Percentiles rank a stretch among this genome's conserved stretches.
These are phyloP conservation scores for Acmispon strigosus DNA, from an alignment of 306 rosid genomes.

Conservation along the genomic window DNA sequence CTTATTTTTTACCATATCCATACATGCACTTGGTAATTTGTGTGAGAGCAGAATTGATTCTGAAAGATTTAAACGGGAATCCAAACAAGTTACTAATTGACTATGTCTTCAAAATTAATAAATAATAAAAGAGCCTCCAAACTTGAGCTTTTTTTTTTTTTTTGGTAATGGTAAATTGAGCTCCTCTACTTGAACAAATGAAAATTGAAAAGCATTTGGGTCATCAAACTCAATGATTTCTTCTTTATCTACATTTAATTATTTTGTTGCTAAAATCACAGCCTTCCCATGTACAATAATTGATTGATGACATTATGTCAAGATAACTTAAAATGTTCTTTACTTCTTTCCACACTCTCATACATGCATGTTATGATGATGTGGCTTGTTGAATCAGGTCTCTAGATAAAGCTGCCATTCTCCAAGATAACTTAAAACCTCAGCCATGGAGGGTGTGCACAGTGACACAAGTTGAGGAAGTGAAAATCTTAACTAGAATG, in stretches of 20 bases:
- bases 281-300: conserved; percentile 12
- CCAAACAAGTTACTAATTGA: too few species aligned
- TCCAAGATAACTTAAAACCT: conserved; percentile 32
- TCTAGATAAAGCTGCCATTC: conserved; percentile 70
- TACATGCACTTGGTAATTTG: too few species aligned
- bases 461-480: conserved; percentile 87
- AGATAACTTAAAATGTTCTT: not conserved
- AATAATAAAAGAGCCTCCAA: too few species aligned
- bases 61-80: too few species aligned
- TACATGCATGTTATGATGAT: conserved; percentile 3
- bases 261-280: not conserved
- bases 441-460: conserved; percentile 62
- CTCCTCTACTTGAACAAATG: too few species aligned
- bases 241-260: not conserved
- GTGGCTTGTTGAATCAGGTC: conserved; percentile 34
- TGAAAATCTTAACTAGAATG: conserved; percentile 74
- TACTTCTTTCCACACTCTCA: not conserved
- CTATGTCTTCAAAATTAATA: too few species aligned
- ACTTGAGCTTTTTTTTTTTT: too few species aligned
- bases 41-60: too few species aligned
- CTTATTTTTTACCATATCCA: too few species aligned
- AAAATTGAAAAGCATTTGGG: too few species aligned
- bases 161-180: too few species aligned
- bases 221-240: not conserved
- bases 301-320: conserved; percentile 8